A percentile compares a stretch with the other conserved stretches of the same genome.
Conservation (phyloP, 805 yeast genomes). For the Suhomyces prunicola region DNA sequence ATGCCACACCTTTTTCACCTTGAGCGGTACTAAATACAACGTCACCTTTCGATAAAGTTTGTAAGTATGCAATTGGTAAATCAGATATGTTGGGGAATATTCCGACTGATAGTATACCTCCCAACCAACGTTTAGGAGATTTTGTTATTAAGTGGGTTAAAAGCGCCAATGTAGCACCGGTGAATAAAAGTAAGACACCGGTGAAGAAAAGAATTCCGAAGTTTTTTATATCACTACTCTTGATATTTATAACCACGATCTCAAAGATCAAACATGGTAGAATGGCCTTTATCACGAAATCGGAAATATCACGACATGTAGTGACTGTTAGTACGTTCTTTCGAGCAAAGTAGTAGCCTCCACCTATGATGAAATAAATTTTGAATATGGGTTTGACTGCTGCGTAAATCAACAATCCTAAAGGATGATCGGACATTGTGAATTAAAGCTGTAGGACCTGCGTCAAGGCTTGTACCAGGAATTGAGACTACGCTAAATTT, state of each 20-base stretch:
- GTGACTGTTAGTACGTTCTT: slow-evolving; percentile 63
- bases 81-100: slow-evolving; percentile 78
- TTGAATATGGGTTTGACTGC: slow-evolving; percentile 86
- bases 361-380: slow-evolving; percentile 65
- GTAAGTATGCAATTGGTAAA: slow-evolving; percentile 79
- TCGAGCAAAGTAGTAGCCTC: slow-evolving; percentile 65
- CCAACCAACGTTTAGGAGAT: slow-evolving; percentile 70
- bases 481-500: neutral
- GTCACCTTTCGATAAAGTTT: slow-evolving; percentile 64
- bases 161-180: slow-evolving; percentile 49
- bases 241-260: slow-evolving; percentile 64
- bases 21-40: slow-evolving; percentile 52
- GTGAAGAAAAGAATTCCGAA: slow-evolving; percentile 59
- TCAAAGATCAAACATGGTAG: slow-evolving; percentile 75
- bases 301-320: slow-evolving; percentile 66
- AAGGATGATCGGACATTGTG: slow-evolving; percentile 15
- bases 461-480: neutral
- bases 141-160: slow-evolving; percentile 48
- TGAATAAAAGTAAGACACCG: slow-evolving; percentile 47
- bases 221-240: slow-evolving; percentile 64
- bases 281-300: slow-evolving; percentile 62
- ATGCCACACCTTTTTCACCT: slow-evolving; percentile 77
- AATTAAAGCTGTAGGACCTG: neutral
- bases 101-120: slow-evolving; percentile 72
- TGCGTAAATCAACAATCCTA: slow-evolving; percentile 70